Evolutionary conservation across 495 filamentous ascomycete genomes (phyloP).

Genomic region (Penicillium roqueforti): DNA sequence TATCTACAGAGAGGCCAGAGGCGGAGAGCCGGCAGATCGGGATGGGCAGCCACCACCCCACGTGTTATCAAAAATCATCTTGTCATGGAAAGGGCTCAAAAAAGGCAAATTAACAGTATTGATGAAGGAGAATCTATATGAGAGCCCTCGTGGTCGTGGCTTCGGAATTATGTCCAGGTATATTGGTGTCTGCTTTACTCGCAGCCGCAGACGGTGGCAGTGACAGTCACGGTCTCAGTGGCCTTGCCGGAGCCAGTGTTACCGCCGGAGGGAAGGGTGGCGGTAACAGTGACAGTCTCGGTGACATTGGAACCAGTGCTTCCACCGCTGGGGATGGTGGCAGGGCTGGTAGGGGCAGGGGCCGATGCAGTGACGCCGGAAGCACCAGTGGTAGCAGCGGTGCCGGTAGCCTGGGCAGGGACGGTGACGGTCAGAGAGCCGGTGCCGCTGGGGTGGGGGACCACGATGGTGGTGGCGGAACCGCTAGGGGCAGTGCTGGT

Average conservation of each 20-base stretch:
- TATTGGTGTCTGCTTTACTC: constrained; percentile 15
- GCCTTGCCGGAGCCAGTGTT: constrained; percentile 4
- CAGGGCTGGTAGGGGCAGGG: constrained; percentile 17
- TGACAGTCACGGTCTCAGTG: constrained; percentile 32
- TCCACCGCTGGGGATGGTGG: constrained; percentile 1
- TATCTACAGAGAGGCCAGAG: constrained; percentile 35
- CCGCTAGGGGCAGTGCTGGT: constrained; percentile 1
- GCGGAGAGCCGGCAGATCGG: constrained; percentile 2
- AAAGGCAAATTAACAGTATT: constrained; percentile 1
- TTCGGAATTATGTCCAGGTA: constrained; percentile 1
- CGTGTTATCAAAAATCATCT: constrained; percentile 17
- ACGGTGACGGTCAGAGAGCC: neutral
- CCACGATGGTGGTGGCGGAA: constrained; percentile 4
- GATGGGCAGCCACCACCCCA: too few species aligned
- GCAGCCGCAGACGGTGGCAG: constrained; percentile 29
- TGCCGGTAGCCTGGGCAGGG: constrained; percentile 6
- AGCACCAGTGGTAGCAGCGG: constrained; percentile 13
- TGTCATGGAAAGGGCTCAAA: constrained; percentile 19
- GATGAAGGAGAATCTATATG: neutral
- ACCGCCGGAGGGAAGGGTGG: too few species aligned
- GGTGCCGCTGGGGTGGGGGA: neutral
- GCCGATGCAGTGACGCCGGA: constrained; percentile 18
- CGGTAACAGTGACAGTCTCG: too few species aligned
- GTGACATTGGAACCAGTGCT: too few species aligned
- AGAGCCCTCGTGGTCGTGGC: neutral